phyloP scores from a whole-genome alignment of 1,284 basidiomycete genomes.

The Tilletia caries region DNA sequence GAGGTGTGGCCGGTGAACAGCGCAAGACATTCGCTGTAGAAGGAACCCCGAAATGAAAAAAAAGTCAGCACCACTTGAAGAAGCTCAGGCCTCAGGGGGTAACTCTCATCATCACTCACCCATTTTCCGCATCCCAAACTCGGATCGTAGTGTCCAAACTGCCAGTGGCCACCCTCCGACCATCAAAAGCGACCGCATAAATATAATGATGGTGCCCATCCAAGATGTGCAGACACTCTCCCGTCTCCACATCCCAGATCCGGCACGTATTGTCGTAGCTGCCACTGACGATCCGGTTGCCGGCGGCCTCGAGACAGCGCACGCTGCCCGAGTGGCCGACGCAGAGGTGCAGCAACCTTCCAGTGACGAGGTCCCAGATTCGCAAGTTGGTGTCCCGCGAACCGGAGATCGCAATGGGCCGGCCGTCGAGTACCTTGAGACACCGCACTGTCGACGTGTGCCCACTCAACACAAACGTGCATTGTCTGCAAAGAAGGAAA shows the following conservation, averaged over 20 bases:
- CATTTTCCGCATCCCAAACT: constrained; percentile 59
- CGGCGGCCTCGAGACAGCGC: constrained; percentile 80
- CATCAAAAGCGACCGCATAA: constrained; percentile 90
- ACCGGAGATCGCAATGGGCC: constrained; percentile 83
- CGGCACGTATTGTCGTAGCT: constrained; percentile 75
- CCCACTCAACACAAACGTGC: constrained; percentile 74
- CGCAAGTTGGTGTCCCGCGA: constrained; percentile 72
- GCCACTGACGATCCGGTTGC: constrained; percentile 75
- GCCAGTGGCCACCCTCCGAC: constrained; percentile 76
- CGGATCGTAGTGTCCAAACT: constrained; percentile 61
- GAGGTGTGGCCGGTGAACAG: constrained; percentile 89
- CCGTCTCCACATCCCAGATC: constrained; percentile 50
- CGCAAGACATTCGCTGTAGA: constrained; percentile 71
- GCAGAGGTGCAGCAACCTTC: constrained; percentile 67
- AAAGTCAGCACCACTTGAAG: constrained; percentile 12
- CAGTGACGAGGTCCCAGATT: constrained; percentile 88
- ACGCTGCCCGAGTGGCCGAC: constrained; percentile 79
- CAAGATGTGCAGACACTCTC: constrained; percentile 75
- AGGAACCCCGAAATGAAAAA: not conserved
- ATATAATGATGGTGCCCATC: constrained; percentile 88
- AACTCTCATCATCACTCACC: constrained; percentile 70
- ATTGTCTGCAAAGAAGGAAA: constrained; percentile 59
- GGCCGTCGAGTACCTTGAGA: constrained; percentile 78
- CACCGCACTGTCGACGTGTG: constrained; percentile 91
- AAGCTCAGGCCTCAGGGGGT: constrained; percentile 63